phyloP scores from a whole-genome alignment of 768 basidiomycete species.

The Trichaptum fuscoviolaceum region DNA sequence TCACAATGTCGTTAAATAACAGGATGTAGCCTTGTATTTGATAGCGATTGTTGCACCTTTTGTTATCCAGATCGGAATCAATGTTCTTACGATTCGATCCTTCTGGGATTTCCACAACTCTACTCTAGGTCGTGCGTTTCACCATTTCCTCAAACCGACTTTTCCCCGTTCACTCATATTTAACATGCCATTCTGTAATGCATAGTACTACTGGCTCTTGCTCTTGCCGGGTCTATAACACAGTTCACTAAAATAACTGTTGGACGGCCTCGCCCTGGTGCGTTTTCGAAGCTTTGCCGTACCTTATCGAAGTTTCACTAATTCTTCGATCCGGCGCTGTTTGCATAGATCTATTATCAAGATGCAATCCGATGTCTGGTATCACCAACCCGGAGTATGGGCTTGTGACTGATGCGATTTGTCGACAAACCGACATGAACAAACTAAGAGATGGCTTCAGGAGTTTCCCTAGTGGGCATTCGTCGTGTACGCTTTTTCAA shows the following conservation, averaged over 20 bases:
- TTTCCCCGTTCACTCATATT: conserved; percentile 1
- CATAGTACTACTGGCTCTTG: conserved; percentile 66
- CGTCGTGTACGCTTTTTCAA: conserved; percentile 55
- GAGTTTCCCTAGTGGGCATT: conserved; percentile 90
- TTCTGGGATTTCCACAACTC: conserved; percentile 84
- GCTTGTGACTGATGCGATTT: conserved; percentile 69
- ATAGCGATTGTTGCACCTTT: conserved; percentile 61
- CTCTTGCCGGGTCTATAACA: conserved; percentile 76
- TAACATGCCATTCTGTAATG: conserved; percentile 4
- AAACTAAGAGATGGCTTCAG: conserved; percentile 81
- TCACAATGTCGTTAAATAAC: conserved; percentile 6
- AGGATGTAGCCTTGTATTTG: conserved; percentile 45
- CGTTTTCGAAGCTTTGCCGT: conserved; percentile 7
- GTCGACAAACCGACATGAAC: conserved; percentile 58
- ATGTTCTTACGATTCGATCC: conserved; percentile 66
- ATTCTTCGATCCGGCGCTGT: conserved; percentile 2
- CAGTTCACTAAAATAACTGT: conserved; percentile 84
- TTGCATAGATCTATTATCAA: conserved; percentile 50
- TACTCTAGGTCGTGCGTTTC: conserved; percentile 14
- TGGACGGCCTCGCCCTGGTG: conserved; percentile 85
- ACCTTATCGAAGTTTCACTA: background rate
- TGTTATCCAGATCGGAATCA: conserved; percentile 62
- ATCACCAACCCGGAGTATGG: conserved; percentile 67
- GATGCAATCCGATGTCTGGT: conserved; percentile 66
- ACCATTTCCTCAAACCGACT: too few species aligned